Evolutionary conservation across 2,329 filamentous ascomycete genomes (phyloP), one percentile per base, ranked within the genome.

Genomic region (Penicillium sp.): DNA sequence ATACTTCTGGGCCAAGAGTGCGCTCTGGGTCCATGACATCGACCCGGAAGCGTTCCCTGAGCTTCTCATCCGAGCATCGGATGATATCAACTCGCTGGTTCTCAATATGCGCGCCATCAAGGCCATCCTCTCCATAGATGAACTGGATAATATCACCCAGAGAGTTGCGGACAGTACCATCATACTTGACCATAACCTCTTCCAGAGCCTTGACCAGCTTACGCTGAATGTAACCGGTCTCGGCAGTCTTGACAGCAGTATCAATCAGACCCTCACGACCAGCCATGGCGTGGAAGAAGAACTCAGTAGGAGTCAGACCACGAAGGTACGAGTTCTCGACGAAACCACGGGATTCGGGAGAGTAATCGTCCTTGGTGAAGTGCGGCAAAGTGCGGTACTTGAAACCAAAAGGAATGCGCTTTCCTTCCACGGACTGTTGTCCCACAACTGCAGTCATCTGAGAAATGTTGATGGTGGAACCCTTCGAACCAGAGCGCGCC

Each of bases 261-360:
- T 99, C 94, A 64, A 99, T 99, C 49, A 99, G 81, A 95, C 94
- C 94, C 76, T 99, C 94, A 79, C 94, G 86, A 90, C 94, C 94
- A 80, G 94, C 94, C 94, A 99, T 99, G 69, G 94, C 94, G 82
- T 99, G 94, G 82, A 99, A 99, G 79, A 96, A 99, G 77, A 99
- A 99, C 64, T 99, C 94, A 0, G 89, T 87, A 0, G 94, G 94
- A 0, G 95, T 99, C 53, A 99, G 78, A 50, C 94, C 94, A 79
- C 94, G 89, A 11, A 99, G 83, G 65, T 99, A 99, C 0, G 94
- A 99, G 76, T 99, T 99, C 74, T 99, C 94, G 18, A 99, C 94
- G 68, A 99, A 99, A 38, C 94, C 94, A 77, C 94, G 87, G 41
- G 94, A 92, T 70, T 96, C 92, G 10, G 94, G 91, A 18, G 92